Conservation (phyloP, 2,329 filamentous ascomycete species). For the Monosporascus sp. region DNA sequence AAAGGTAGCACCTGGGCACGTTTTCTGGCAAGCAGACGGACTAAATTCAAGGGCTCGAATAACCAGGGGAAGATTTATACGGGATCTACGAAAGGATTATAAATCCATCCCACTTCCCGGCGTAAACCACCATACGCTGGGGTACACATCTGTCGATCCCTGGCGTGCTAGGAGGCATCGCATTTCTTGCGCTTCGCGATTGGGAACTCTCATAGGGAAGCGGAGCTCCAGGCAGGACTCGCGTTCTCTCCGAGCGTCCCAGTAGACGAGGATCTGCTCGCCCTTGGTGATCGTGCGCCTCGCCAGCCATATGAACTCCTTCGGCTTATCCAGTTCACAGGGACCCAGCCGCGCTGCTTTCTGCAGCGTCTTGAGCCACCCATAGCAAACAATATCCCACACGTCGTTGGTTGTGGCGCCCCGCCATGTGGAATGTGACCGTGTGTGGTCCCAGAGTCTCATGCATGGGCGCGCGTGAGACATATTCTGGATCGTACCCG, state of each 20-base stretch:
- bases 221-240: no score
- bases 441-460: constrained; percentile 2
- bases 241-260: no score
- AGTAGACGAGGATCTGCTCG: no score
- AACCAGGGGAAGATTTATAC: no score
- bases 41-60: no score
- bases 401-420: constrained; percentile 4
- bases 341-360: not conserved
- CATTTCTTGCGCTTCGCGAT: not conserved
- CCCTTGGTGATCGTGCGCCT: not conserved
- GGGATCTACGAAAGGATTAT: no score
- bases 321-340: not conserved
- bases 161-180: not conserved
- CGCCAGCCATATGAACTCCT: not conserved
- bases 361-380: not conserved
- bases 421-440: constrained; percentile 4
- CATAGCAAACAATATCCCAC: constrained; percentile 1
- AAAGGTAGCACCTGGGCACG: no score
- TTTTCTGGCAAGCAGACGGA: no score
- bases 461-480: not conserved
- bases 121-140: not conserved
- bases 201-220: no score
- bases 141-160: not conserved
- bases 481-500: not conserved
- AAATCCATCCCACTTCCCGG: not conserved